phyloP scores from a whole-genome alignment of 2,329 filamentous ascomycete species.

The Talaromyces sp. region DNA sequence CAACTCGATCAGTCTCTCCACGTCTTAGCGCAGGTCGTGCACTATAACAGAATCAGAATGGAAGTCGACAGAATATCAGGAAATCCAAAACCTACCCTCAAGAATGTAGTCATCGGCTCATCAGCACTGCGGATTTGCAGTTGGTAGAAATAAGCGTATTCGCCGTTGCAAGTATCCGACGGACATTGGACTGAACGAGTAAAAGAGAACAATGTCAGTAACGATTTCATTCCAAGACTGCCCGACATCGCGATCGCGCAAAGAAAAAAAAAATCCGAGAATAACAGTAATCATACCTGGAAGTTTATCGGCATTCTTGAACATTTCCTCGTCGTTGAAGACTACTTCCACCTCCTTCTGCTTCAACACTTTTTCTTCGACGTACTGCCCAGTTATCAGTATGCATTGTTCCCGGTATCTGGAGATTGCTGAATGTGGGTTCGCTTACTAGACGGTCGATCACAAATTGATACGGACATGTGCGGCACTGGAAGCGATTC shows the following conservation, averaged over 20 bases:
- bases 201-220: neutral
- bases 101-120: constrained; percentile 97
- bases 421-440: neutral
- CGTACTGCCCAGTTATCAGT: constrained; percentile 47
- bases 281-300: constrained; percentile 43
- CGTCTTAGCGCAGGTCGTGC: constrained; percentile 41
- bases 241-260: neutral
- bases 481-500: constrained; percentile 92
- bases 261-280: no score
- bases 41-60: constrained; percentile 26
- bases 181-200: constrained; percentile 67
- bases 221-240: neutral
- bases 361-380: constrained; percentile 72
- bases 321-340: constrained; percentile 79
- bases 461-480: constrained; percentile 86
- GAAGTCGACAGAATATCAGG: neutral
- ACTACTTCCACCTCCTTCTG: constrained; percentile 86
- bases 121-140: constrained; percentile 97
- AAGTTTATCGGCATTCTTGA: constrained; percentile 86
- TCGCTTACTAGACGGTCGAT: constrained; percentile 55
- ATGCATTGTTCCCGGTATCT: constrained; percentile 23
- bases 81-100: constrained; percentile 56
- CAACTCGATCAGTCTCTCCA: constrained; percentile 46
- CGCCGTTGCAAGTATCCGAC: constrained; percentile 71
- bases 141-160: constrained; percentile 89